phyloP scores from a whole-genome alignment of 441 rosid species.

The Gossypium davidsonii region DNA sequence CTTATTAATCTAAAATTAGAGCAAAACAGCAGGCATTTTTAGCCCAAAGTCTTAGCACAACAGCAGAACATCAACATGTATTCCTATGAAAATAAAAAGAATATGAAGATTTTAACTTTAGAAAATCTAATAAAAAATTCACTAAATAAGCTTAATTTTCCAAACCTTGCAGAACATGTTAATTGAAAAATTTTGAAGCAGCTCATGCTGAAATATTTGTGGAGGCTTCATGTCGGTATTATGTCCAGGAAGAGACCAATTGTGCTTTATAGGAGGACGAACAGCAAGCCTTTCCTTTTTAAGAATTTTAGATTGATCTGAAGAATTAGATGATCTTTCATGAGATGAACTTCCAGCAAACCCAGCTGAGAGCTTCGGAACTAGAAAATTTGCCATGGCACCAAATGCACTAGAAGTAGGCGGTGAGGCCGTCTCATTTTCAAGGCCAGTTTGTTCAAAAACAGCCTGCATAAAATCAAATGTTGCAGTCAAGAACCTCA shows the following conservation, averaged over 20 bases:
- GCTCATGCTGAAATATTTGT: constrained; percentile 96
- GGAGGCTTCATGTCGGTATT: constrained; percentile 62
- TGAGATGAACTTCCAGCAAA: constrained; percentile 69
- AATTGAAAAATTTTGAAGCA: constrained; percentile 91
- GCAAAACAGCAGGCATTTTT: background rate
- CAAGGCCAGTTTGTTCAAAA: constrained; percentile 66
- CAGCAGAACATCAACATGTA: background rate
- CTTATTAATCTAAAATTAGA: constrained; percentile 5
- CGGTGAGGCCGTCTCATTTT: constrained; percentile 44
- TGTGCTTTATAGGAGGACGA: constrained; percentile 94
- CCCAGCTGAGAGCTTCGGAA: constrained; percentile 89
- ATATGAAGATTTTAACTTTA: background rate
- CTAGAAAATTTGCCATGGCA: constrained; percentile 98
- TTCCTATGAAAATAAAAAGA: background rate
- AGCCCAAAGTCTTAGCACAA: background rate
- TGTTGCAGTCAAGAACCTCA: constrained; percentile 15
- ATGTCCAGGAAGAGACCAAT: constrained; percentile 90
- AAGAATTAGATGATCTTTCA: constrained; percentile 49
- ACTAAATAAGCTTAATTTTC: background rate
- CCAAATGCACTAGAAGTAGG: constrained; percentile 81
- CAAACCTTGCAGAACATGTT: constrained; percentile 98
- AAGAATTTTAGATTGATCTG: constrained; percentile 56
- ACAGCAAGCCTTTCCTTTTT: constrained; percentile 76
- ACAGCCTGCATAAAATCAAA: constrained; percentile 56
- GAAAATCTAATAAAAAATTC: background rate